Base-by-base conservation (phyloP, 108 stramenopile genomes). In the Skeletonema marinoi region DNA sequence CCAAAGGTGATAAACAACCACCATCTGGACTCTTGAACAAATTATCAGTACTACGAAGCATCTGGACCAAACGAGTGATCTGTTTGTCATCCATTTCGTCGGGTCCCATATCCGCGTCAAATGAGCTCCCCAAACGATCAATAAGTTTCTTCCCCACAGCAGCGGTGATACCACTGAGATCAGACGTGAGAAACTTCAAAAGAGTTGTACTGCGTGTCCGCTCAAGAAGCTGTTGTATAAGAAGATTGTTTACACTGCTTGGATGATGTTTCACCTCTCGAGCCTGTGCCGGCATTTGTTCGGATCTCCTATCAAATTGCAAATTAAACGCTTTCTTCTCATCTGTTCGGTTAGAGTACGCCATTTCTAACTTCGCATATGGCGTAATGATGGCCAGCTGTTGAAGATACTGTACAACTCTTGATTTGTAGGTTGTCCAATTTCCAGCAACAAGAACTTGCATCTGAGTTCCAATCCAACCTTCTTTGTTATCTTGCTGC, bases 311-410 rank as follows among this genome's bases (percentile, higher is more conserved):
- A 38, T 90, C 91, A 70, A 92, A 93, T 9, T 79, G 78, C 7
- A 94, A 65, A 39, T 74, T 78, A 74, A 96, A 71, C 44, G 88
- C 87, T 59, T 89, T 88, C 50, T 89, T 85, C 6, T 79, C 75
- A 60, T 90, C 88, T 3, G 85, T 76, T 30, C 69, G 17, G 64
- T 93, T 89, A n/a, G 66, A 39, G 61, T 90, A 98, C 4, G 70
- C 58, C 79, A 98, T 75, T 39, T 83, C 77, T 60, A 98, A 78
- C 19, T 88, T 67, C 4, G 97, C 97, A 73, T 98, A 98, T 19
- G 98, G 98, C 25, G 98, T 98, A 70, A 98, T 97, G 80, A 98
- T 96, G 44, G 98, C 98, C 29, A 98, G 86, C 75, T 98, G 97
- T 65, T 96, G 96, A 33, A 98, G 65, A 74, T 98, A 98, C 71